Base-by-base conservation (phyloP, 306 rosid species). In the Acacia confusa region DNA sequence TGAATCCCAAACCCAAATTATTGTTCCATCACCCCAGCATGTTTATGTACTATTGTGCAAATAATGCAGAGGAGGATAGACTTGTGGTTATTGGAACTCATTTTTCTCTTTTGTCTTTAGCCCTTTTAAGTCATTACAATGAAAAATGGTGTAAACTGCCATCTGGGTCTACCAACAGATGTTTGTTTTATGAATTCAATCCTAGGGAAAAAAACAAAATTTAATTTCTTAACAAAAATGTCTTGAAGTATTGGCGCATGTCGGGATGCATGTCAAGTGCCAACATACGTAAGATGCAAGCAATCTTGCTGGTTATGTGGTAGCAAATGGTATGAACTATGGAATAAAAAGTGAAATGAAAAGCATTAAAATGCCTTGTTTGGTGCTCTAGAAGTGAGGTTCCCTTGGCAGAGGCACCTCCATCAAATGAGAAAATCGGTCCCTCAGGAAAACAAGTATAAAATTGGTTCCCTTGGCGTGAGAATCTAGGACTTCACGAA, bases 11-110 rank as follows among this genome's bases (percentile, higher is more conserved):
- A 8, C 61, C 71, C 67, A 75, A 79, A 36, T 41, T 70, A 28
- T 52, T 38, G 60, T 66, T 65, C 61, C 27, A 9, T 41, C 74
- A 70, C 27, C 70, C 73, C 40, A 53, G 65, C 24, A 77, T 63
- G 57, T 75, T 57, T 45, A 27, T 27, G 61, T 73, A 57, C 70
- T 73, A 66, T 58, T 12, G 40, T 44, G 45, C 61, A 24, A 68
- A 68, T 38, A 68, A 68, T 38, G 52, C 72, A 34, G 28, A 68
- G 7, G 28, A 68, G 73, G 19, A 38, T 40, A 40, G 27, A 12
- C 74, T 40, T 69, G 0, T 12, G 52, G 52, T 20, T 69, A 9
- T 40, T 41, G 32, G 20, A 69, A 16, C 50, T 20, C 74, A n/a
- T 41, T 38, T 20, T 22, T 69, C 48, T 9, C 28, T 19, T 0